Evolutionary conservation across 306 rosid species (phyloP), one percentile per base, ranked within the genome.

Genomic region (Cyclanthera cordifolia): DNA sequence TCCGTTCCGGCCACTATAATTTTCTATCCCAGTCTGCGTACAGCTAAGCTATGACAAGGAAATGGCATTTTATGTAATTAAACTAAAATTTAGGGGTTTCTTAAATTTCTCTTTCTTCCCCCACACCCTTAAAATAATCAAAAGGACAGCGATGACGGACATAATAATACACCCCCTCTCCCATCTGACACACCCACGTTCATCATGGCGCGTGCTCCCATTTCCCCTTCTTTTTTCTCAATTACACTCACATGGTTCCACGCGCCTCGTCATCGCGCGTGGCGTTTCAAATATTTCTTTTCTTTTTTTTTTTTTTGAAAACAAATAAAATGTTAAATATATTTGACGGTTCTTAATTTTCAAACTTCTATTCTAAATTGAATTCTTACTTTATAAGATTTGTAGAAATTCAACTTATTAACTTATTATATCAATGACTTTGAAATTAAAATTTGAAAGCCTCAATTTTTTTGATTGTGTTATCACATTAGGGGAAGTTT

Each of bases 191-290:
- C 73, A 68, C 83, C 78, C 87, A 82, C 82, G 76, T 84, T 69
- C 80, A 85, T 85, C 43, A 83, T 83, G 81, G 86, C 80, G 88
- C 96, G 94, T 86, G 94, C 67, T 14, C 55, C 5, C 43, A 2
- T 12, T 50, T 21, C 73, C 73, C 67, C 45, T 57, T 7, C 3
- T 65, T 23, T 12, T 17, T 61, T 39, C 34, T 12, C 53, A 64
- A 20, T 63, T 9, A 63, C 43, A 41, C 48, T 27, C 19, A 2
- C 17, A 5, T 1, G 2, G 2, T 2, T 0, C 4, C 75, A 83
- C 82, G 66, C 76, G 23, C 64, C 4, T 5, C 17, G 0, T 43
- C 23, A 25, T 13, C 12, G 82, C 60, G 75, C 79, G 83, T 83
- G 77, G 23, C 5, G 2, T n/a, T 1, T 9, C 49, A 13, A 8